Conservation (phyloP, 441 rosid genomes). For the Capsella rubella region DNA sequence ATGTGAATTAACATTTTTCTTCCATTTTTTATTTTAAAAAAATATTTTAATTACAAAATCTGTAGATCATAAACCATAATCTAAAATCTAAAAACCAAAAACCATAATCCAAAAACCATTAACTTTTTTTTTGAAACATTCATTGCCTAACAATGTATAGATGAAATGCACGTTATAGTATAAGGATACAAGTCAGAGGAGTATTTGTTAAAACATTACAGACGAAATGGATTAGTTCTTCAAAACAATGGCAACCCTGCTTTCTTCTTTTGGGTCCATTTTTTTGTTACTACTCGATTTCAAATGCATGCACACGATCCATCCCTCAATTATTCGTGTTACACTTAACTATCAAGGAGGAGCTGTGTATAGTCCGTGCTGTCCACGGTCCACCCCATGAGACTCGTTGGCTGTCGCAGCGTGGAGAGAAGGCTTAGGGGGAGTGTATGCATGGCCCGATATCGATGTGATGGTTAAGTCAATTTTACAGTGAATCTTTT, state of each 20-base stretch:
- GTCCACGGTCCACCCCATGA: constrained; percentile 37
- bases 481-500: not conserved
- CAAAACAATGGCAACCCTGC: constrained; percentile 18
- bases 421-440: not conserved
- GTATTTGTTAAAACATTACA: not conserved
- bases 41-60: too few species aligned
- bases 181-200: too few species aligned
- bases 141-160: too few species aligned
- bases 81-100: too few species aligned
- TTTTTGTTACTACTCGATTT: constrained; percentile 28
- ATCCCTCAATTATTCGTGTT: constrained; percentile 13
- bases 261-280: constrained; percentile 27
- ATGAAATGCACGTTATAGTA: not conserved
- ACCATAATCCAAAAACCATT: too few species aligned
- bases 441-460: not conserved
- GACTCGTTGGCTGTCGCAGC: not conserved
- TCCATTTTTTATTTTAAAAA: too few species aligned
- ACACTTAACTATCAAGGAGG: constrained; percentile 16
- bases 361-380: constrained; percentile 27
- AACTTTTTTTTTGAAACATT: too few species aligned
- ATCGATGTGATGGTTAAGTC: constrained; percentile 27
- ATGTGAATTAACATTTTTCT: too few species aligned
- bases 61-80: too few species aligned
- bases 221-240: not conserved
- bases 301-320: constrained; percentile 32